Conservation (phyloP, 1,284 basidiomycete genomes). For the Ceratobasidium sp. region DNA sequence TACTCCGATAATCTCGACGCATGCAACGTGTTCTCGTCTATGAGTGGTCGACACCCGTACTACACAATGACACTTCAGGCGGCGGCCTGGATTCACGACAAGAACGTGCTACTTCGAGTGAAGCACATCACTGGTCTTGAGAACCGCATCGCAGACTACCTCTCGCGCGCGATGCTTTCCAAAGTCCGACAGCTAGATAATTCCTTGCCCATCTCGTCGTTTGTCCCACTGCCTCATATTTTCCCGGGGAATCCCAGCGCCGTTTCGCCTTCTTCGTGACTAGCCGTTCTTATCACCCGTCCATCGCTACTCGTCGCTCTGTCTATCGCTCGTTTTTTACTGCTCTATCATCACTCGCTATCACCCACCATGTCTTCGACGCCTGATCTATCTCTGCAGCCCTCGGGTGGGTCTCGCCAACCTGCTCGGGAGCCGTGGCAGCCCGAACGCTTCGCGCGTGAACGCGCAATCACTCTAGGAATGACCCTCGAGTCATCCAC, state of each 20-base stretch:
- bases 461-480: conserved; percentile 54
- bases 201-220: conserved; percentile 48
- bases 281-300: not conserved
- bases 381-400: conserved; percentile 42
- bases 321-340: not conserved
- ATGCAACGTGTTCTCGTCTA: conserved; percentile 54
- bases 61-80: conserved; percentile 54
- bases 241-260: not conserved
- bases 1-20: conserved; percentile 55
- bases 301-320: not conserved
- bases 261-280: not conserved
- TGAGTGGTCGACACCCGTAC: conserved; percentile 47
- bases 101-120: conserved; percentile 50
- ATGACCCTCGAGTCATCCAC: conserved; percentile 53
- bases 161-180: conserved; percentile 48
- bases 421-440: conserved; percentile 53
- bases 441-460: conserved; percentile 51
- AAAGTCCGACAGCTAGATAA: conserved; percentile 30
- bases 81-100: conserved; percentile 49
- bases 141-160: conserved; percentile 49
- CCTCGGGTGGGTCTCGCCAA: conserved; percentile 48
- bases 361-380: conserved; percentile 48
- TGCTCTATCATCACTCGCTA: not conserved
- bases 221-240: conserved; percentile 24
- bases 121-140: conserved; percentile 49